Conservation (phyloP, 208 protist species). For the Crithidia bombi region DNA sequence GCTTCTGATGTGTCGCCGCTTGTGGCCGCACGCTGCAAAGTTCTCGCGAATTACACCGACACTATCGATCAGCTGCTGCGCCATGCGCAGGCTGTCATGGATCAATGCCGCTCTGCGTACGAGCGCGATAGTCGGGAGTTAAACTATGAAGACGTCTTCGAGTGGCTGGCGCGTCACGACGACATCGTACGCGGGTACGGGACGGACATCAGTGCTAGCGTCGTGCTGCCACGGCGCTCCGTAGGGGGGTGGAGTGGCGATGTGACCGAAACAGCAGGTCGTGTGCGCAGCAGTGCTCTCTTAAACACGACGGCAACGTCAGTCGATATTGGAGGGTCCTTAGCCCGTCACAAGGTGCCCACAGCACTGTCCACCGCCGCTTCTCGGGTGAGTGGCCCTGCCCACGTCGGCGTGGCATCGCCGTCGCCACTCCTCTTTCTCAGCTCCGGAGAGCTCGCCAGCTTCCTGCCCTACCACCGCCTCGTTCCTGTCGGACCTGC, state of each 20-base stretch:
- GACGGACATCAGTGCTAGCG: constrained; percentile 19
- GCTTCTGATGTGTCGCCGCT: constrained; percentile 1
- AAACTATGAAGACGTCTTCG: constrained; percentile 28
- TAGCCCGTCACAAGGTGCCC: not conserved
- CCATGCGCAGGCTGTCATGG: constrained; percentile 16
- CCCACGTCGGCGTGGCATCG: not conserved
- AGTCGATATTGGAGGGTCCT: not conserved
- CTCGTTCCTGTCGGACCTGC: constrained; percentile 49
- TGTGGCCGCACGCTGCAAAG: constrained; percentile 17
- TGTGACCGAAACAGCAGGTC: not conserved
- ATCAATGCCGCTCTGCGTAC: constrained; percentile 18
- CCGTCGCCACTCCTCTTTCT: constrained; percentile 3
- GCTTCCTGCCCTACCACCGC: constrained; percentile 20
- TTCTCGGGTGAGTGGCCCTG: not conserved
- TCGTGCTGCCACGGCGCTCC: constrained; percentile 15
- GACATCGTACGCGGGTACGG: not conserved
- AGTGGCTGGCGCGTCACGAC: constrained; percentile 12
- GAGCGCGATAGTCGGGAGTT: constrained; percentile 23
- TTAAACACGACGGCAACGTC: not conserved
- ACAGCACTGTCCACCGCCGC: constrained; percentile 6
- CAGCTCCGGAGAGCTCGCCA: constrained; percentile 2
- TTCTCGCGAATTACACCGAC: constrained; percentile 27
- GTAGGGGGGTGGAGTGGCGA: not conserved
- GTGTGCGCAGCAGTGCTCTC: too few species aligned
- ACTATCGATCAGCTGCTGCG: constrained; percentile 36